Conservation (phyloP, 31 red algal species). For the Bonnemaisonia californica region DNA sequence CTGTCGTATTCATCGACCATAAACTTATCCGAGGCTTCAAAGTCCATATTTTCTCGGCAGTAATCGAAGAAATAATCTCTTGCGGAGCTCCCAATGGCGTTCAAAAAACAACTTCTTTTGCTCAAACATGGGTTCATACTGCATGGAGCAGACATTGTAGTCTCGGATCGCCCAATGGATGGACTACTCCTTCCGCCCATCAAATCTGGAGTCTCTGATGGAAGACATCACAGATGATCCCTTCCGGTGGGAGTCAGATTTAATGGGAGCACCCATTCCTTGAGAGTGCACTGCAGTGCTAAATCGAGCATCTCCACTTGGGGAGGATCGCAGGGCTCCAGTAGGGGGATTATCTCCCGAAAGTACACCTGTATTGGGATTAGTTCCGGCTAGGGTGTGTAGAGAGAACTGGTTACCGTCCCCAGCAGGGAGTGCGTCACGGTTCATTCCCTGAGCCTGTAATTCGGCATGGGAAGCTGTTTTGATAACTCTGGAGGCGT, state of each 20-base stretch:
- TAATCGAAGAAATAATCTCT: not conserved
- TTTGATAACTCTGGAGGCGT: no score
- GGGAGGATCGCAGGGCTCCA: no score
- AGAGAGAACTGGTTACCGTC: no score
- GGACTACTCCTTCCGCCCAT: not conserved
- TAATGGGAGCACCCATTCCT: no score
- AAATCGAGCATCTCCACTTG: no score
- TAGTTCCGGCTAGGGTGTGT: no score
- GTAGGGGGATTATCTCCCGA: no score
- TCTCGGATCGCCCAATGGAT: not conserved
- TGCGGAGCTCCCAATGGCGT: not conserved
- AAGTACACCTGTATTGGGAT: no score
- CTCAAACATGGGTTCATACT: not conserved
- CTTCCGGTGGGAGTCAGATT: not conserved
- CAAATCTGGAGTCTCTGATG: not conserved
- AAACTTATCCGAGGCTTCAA: not conserved
- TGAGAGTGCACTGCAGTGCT: no score
- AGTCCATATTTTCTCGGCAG: not conserved
- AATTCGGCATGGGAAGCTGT: no score
- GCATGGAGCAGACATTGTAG: not conserved
- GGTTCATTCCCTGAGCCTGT: no score
- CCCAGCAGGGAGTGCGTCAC: no score
- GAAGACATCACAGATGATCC: not conserved
- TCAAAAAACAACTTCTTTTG: not conserved
- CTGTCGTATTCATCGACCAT: not conserved